phyloP scores from a whole-genome alignment of 352 stramenopile genomes.

The Phytophthora brassicae region DNA sequence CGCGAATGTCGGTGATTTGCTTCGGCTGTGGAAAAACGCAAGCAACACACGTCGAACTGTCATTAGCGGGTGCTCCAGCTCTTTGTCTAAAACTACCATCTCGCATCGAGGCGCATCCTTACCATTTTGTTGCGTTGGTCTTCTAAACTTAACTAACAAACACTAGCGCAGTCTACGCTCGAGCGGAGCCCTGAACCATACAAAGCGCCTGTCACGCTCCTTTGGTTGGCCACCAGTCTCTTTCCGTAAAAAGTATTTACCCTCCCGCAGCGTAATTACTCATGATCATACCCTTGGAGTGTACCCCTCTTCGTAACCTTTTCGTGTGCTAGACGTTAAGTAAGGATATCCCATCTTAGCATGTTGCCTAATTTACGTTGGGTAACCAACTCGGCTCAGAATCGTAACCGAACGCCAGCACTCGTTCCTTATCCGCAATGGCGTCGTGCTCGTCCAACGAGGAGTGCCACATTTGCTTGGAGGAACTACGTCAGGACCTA shows the following conservation, averaged over 20 bases:
- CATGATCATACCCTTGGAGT: no score
- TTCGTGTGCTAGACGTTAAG: slow-evolving; percentile 5
- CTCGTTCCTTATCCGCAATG: no score
- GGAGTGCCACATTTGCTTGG: slow-evolving; percentile 84
- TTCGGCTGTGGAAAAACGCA: slow-evolving; percentile 82
- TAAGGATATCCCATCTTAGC: no score
- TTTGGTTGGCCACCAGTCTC: slow-evolving; percentile 43
- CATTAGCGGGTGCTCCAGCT: slow-evolving; percentile 8
- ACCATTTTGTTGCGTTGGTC: slow-evolving; percentile 87
- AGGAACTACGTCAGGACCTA: slow-evolving; percentile 68
- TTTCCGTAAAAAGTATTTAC: slow-evolving; percentile 17
- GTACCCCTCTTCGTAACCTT: background rate
- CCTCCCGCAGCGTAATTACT: slow-evolving; percentile 22
- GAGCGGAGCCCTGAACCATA: slow-evolving; percentile 20
- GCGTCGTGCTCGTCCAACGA: slow-evolving; percentile 28
- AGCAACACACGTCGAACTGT: background rate
- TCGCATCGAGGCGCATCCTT: slow-evolving; percentile 13
- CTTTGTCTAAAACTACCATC: background rate
- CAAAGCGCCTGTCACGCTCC: slow-evolving; percentile 35
- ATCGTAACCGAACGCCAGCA: no score
- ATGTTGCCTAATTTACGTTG: no score
- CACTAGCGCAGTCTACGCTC: slow-evolving; percentile 37
- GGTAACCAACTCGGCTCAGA: no score
- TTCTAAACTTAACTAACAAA: slow-evolving; percentile 89
- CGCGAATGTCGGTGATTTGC: slow-evolving; percentile 99